phyloP scores from a whole-genome alignment of 2,329 filamentous ascomycete species.

The Arthroderma uncinatum region DNA sequence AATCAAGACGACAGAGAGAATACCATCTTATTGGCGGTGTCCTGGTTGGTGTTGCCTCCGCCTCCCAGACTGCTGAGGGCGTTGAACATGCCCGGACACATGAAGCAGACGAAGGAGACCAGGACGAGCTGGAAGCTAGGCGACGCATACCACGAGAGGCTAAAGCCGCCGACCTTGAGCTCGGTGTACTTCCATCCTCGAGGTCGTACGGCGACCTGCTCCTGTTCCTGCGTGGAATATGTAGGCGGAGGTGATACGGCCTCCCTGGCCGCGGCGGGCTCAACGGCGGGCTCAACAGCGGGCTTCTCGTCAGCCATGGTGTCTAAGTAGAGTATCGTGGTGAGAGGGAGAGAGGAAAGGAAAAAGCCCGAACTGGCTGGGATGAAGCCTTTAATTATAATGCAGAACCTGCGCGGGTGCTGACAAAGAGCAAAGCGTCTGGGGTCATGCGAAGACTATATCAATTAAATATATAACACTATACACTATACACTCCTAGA shows the following conservation, averaged over 20 bases:
- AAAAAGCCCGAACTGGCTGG: background rate
- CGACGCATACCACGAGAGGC: constrained; percentile 59
- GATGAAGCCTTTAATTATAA: background rate
- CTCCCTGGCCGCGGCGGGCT: background rate
- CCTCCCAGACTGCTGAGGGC: constrained; percentile 55
- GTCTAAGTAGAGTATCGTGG: too few relatives aligned
- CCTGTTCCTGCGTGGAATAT: background rate
- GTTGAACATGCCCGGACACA: constrained; percentile 65
- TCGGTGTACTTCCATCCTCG: constrained; percentile 15
- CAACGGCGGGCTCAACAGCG: background rate
- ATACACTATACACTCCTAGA: too few relatives aligned
- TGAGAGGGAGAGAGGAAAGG: background rate
- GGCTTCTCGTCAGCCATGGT: constrained; percentile 1
- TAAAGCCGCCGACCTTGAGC: constrained; percentile 44
- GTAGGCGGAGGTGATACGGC: too few relatives aligned
- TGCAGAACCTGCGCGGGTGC: background rate
- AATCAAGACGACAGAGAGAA: background rate
- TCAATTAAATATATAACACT: too few relatives aligned
- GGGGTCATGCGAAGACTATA: background rate
- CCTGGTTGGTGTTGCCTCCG: constrained; percentile 47
- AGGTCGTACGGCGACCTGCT: background rate
- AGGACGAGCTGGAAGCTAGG: constrained; percentile 60
- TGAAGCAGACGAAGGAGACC: constrained; percentile 59
- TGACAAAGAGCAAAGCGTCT: background rate
- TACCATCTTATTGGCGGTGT: constrained; percentile 47